A percentile compares a stretch with the other conserved stretches of the same genome.
Evolutionary conservation across 2,329 filamentous ascomycete species (phyloP).

Genomic region (Metarhizium anisopliae): DNA sequence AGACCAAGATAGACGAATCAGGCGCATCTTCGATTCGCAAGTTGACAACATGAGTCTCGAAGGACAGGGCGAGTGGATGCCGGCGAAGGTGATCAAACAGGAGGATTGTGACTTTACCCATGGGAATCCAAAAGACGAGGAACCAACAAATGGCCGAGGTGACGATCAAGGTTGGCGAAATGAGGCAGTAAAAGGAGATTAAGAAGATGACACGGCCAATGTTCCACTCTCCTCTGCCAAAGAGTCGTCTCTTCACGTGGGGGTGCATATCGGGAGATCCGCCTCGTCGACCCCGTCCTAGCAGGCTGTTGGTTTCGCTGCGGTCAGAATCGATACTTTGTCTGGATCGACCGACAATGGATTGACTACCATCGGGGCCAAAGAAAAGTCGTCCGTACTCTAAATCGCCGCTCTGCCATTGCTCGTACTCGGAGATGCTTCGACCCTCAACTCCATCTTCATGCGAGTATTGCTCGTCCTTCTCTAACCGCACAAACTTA

Average conservation of each 20-base stretch:
- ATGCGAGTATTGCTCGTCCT: slow-evolving; percentile 87
- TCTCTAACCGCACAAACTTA: slow-evolving; percentile 86
- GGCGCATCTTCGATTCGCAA: slow-evolving; percentile 62
- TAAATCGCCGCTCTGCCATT: slow-evolving; percentile 96
- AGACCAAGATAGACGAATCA: too few species aligned
- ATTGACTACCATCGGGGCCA: slow-evolving; percentile 68
- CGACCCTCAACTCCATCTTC: slow-evolving; percentile 93
- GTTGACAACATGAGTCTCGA: slow-evolving; percentile 76
- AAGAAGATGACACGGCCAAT: slow-evolving; percentile 93
- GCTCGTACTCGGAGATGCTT: slow-evolving; percentile 97
- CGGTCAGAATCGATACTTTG: slow-evolving; percentile 78
- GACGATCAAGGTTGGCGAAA: slow-evolving; percentile 76
- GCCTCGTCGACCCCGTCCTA: slow-evolving; percentile 52
- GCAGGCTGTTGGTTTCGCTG: slow-evolving; percentile 81
- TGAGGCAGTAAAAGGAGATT: slow-evolving; percentile 85
- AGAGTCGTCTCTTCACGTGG: slow-evolving; percentile 69
- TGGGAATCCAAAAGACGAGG: slow-evolving; percentile 94
- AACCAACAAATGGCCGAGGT: slow-evolving; percentile 92
- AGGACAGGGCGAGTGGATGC: slow-evolving; percentile 85
- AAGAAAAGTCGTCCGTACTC: slow-evolving; percentile 96
- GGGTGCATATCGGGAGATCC: slow-evolving; percentile 32
- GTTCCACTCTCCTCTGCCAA: slow-evolving; percentile 94
- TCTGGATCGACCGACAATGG: slow-evolving; percentile 76
- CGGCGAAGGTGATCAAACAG: slow-evolving; percentile 86
- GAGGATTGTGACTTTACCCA: slow-evolving; percentile 90